Conservation (phyloP, 2,329 filamentous ascomycete species). For the Aspergillus clavatus region DNA sequence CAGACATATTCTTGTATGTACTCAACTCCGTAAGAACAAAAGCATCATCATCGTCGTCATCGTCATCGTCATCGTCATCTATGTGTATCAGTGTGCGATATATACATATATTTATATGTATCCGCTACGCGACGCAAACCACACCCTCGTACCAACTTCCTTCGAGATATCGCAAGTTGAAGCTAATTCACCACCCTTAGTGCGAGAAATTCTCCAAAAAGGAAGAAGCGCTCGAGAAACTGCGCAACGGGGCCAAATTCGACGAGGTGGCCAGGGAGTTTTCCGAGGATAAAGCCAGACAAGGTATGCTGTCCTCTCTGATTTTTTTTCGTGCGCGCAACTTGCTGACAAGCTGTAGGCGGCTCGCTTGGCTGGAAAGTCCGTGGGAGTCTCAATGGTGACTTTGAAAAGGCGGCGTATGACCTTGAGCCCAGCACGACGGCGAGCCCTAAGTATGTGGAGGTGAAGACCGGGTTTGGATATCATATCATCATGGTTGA, state of each 20-base stretch:
- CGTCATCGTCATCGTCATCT: too few species aligned
- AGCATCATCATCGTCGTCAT: too few species aligned
- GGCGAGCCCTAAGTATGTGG: conserved; percentile 55
- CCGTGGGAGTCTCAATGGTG: conserved; percentile 51
- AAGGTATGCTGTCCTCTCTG: conserved; percentile 36
- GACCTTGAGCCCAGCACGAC: conserved; percentile 59
- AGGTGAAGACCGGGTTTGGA: conserved; percentile 60
- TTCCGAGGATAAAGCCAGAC: conserved; percentile 61
- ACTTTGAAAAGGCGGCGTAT: conserved; percentile 60
- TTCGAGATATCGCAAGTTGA: too few species aligned
- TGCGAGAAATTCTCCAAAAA: conserved; percentile 63
- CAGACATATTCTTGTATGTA: conserved; percentile 57
- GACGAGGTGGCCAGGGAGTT: conserved; percentile 62
- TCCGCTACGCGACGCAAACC: too few species aligned
- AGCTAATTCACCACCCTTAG: too few species aligned
- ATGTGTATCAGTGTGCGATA: too few species aligned
- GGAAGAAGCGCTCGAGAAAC: conserved; percentile 59
- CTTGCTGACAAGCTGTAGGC: conserved; percentile 35
- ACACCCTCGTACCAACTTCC: too few species aligned
- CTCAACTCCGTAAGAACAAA: conserved; percentile 1
- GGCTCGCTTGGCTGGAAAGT: conserved; percentile 61
- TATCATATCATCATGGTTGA: conserved; percentile 67
- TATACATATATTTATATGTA: too few species aligned
- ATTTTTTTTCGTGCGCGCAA: conserved; percentile 4
- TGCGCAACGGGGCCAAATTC: conserved; percentile 57